Evolutionary conservation across 2,329 filamentous ascomycete genomes (phyloP).

Genomic region (Nigrospora osmanthi): DNA sequence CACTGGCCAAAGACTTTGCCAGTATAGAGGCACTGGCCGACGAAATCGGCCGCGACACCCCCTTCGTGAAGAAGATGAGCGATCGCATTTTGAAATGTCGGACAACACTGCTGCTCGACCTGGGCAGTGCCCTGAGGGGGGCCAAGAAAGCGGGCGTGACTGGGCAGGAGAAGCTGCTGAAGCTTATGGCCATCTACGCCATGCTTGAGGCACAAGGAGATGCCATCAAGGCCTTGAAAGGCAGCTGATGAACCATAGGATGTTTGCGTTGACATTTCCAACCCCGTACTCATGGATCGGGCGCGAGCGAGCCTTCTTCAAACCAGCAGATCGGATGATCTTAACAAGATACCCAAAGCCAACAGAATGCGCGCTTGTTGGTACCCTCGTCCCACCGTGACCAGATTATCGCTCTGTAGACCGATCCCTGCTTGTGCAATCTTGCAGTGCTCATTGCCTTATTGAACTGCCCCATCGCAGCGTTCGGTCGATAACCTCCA

Average conservation of each 20-base stretch:
- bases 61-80: constrained; percentile 43
- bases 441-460: not conserved
- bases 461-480: not conserved
- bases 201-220: constrained; percentile 43
- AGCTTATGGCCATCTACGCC: constrained; percentile 45
- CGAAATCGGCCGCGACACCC: constrained; percentile 35
- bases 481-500: not conserved
- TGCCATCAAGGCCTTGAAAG: constrained; percentile 40
- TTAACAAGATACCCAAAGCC: too few species aligned
- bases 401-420: too few species aligned
- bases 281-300: not conserved
- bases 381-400: too few species aligned
- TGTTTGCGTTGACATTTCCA: not conserved
- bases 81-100: constrained; percentile 45
- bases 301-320: not conserved
- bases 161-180: constrained; percentile 39
- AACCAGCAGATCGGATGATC: too few species aligned
- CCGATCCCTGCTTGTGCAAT: not conserved
- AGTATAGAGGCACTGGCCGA: constrained; percentile 32
- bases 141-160: constrained; percentile 30
- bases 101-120: constrained; percentile 48
- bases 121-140: constrained; percentile 39
- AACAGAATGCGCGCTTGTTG: too few species aligned
- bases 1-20: constrained; percentile 37
- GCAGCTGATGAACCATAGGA: constrained; percentile 13